Evolutionary conservation across 2,329 filamentous ascomycete species (phyloP).

Genomic region (Aspergillus pseudoviridinutans): DNA sequence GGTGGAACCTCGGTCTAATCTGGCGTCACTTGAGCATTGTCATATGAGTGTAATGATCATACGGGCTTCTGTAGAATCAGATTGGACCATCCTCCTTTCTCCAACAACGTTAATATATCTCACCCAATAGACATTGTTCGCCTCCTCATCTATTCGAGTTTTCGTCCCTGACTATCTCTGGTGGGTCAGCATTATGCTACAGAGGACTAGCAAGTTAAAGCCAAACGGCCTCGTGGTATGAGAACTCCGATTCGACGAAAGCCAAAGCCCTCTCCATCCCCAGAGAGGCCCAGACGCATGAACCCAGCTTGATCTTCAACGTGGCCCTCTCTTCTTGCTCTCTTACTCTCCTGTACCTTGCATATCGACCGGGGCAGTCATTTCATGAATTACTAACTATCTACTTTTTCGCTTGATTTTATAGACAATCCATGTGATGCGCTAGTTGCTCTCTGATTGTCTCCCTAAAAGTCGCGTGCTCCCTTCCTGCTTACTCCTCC

Average conservation of each 20-base stretch:
- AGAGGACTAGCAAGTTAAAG: background rate
- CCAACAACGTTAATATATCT: background rate
- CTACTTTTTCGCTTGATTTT: background rate
- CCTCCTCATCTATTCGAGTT: background rate
- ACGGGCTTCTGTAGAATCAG: background rate
- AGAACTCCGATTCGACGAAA: slow-evolving; percentile 13
- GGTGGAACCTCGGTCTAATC: background rate
- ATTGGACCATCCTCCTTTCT: background rate
- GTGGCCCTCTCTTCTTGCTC: slow-evolving; percentile 14
- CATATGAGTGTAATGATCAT: background rate
- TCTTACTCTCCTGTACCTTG: background rate
- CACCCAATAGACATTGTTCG: background rate
- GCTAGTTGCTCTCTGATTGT: background rate
- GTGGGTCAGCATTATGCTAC: background rate
- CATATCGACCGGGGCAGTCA: background rate
- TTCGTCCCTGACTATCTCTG: background rate
- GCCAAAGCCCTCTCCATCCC: slow-evolving; percentile 12
- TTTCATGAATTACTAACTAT: background rate
- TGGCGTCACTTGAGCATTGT: background rate
- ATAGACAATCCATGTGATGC: background rate
- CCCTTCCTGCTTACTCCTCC: background rate
- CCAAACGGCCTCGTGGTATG: slow-evolving; percentile 8
- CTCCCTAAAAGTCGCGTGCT: background rate
- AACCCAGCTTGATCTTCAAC: slow-evolving; percentile 17
- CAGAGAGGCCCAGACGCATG: slow-evolving; percentile 15